A percentile compares a stretch with the other conserved stretches of the same genome.
Conservation (phyloP, 306 rosid species). For the Malus sylvestris region DNA sequence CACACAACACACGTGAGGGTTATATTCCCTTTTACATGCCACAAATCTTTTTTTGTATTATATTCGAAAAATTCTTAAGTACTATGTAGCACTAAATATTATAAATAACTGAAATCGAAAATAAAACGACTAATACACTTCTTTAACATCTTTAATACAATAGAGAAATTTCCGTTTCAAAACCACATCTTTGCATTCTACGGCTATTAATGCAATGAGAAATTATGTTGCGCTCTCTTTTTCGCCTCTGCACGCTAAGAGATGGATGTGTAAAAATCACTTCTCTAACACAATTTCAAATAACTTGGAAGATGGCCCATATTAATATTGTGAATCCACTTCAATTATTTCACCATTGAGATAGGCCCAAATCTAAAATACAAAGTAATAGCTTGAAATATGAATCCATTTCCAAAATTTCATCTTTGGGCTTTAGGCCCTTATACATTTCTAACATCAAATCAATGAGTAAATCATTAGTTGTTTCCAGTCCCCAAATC, state of each 20-base stretch:
- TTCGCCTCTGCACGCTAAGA: background rate
- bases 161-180: too few relatives aligned
- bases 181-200: too few relatives aligned
- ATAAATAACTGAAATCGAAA: rapidly evolving
- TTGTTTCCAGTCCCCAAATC: background rate
- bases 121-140: too few relatives aligned
- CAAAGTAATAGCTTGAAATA: background rate
- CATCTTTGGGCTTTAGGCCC: background rate
- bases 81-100: background rate
- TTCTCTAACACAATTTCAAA: background rate
- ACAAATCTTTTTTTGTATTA: background rate
- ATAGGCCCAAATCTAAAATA: background rate
- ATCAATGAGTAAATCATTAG: background rate
- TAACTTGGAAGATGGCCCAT: background rate
- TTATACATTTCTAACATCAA: background rate
- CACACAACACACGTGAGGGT: background rate
- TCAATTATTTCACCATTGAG: background rate
- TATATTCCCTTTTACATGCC: background rate
- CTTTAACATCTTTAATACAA: too few relatives aligned
- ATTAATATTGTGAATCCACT: too few relatives aligned
- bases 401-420: background rate
- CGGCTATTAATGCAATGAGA: too few relatives aligned
- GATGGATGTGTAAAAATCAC: too few relatives aligned
- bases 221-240: background rate
- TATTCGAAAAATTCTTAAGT: too few relatives aligned